Evolutionary conservation across 2,329 filamentous ascomycete species (phyloP).

Genomic region (Fusarium lateritium): DNA sequence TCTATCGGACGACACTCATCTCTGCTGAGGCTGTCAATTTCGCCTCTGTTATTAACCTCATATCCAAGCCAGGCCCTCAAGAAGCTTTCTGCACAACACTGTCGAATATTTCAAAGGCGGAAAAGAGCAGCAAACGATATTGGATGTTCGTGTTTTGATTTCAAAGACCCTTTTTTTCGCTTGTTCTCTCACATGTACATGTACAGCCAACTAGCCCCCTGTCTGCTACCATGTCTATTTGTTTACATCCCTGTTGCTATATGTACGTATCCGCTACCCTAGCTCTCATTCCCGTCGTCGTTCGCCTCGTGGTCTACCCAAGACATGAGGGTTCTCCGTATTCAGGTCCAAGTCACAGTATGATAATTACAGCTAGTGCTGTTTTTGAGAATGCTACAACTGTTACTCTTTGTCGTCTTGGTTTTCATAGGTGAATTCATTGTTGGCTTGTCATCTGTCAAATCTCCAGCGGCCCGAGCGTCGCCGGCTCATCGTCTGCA

Average conservation of each 20-base stretch:
- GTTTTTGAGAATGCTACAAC: background rate
- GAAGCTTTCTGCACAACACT: background rate
- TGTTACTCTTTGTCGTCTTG: background rate
- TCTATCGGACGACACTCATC: slow-evolving; percentile 44
- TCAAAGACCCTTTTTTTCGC: slow-evolving; percentile 8
- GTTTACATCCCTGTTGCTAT: slow-evolving; percentile 27
- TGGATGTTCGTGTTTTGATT: slow-evolving; percentile 1
- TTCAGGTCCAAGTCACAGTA: background rate
- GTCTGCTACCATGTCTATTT: slow-evolving; percentile 21
- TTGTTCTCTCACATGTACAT: slow-evolving; percentile 9
- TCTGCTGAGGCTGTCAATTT: slow-evolving; percentile 30
- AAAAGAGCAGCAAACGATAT: background rate
- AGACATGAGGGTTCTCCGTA: slow-evolving; percentile 22
- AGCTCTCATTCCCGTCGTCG: slow-evolving; percentile 13
- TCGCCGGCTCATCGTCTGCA: slow-evolving; percentile 13
- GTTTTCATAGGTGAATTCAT: background rate
- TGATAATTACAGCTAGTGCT: background rate
- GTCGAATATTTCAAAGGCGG: background rate
- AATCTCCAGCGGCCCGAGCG: slow-evolving; percentile 29
- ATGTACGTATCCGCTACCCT: slow-evolving; percentile 39
- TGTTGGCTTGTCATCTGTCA: slow-evolving; percentile 16
- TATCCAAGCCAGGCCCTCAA: slow-evolving; percentile 5
- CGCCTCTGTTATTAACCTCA: slow-evolving; percentile 24
- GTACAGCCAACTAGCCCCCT: slow-evolving; percentile 17
- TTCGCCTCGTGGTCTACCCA: slow-evolving; percentile 9